Base-by-base conservation (phyloP, 257 asterid species). In the Striga asiatica region DNA sequence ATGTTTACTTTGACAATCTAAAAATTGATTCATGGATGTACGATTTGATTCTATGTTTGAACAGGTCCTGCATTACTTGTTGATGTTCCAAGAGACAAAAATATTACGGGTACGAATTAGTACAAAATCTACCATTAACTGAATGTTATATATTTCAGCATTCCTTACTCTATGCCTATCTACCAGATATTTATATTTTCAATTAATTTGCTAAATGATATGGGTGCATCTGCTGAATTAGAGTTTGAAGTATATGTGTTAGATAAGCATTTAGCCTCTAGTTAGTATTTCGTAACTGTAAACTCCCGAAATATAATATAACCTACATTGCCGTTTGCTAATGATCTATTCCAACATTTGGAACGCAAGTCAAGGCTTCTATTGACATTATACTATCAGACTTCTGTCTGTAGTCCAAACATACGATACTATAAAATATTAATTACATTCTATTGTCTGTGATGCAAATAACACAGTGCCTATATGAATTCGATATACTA, bases 61-160 rank as follows among this genome's bases (percentile, higher is more conserved):
- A 54, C 89, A 86, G 98, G 98, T 29, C 84, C 72, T 6, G 98
- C 89, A 16, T 58, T 91, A 71, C 74, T 91, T 34, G 79, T 91
- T 68, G 98, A 86, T 73, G 95, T 84, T 69, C 96, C 98, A 20
- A 81, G 94, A 56, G 81, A 86, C 83, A 78, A 74, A 65, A 91
- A 91, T 67, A 68, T 91, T 56, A 91, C 96, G 11, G 98, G 98
- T 86, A 81, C 52, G 57, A 46, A 42, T 42, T 42, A 16, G 24
- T 14, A 42, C 23, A 17, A 14, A 1, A 6, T 42, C 14, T 14
- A 5, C 10, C 12, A 3, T 42, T 5, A 17, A 2, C 8, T 43
- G 8, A 17, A 43, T 17, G 24, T 19, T 43, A 17, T 43, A 8
- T 17, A 19, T 16, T 43, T 8, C 50, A 43, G n/a, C 50, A 43